These are phyloP conservation scores for Euphorbia lathyris DNA, from an alignment of 345 rosid species.

Conservation along the genomic window DNA sequence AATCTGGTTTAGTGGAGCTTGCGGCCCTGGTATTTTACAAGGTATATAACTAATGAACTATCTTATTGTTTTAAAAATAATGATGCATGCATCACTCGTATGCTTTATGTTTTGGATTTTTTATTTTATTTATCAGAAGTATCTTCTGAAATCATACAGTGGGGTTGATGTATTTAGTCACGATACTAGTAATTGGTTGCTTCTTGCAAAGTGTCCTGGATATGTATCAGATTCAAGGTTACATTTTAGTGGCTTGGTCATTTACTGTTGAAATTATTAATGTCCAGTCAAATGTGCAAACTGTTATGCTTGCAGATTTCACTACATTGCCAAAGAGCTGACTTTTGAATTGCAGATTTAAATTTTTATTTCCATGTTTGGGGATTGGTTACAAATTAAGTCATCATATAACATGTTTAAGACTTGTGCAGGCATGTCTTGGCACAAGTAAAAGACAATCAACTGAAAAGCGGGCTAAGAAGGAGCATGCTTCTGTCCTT, in stretches of 20 bases:
- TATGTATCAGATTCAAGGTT: conserved; percentile 1
- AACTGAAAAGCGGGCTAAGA: conserved; percentile 60
- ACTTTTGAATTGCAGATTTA: neutral
- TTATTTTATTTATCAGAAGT: neutral
- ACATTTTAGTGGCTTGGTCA: neutral
- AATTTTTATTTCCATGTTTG: neutral
- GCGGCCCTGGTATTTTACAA: conserved; percentile 70
- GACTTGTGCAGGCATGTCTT: conserved; percentile 49
- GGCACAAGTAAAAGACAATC: conserved; percentile 40
- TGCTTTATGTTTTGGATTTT: neutral
- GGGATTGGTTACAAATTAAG: neutral
- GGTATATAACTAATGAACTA: conserved; percentile 33
- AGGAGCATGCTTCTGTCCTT: conserved; percentile 53
- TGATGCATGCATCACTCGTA: conserved; percentile 8
- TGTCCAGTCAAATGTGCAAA: neutral
- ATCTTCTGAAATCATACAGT: neutral
- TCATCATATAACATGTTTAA: neutral
- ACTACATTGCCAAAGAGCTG: neutral
- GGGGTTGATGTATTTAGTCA: conserved; percentile 6
- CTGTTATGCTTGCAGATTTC: neutral
- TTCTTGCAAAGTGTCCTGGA: neutral
- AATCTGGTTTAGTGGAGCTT: conserved; percentile 66
- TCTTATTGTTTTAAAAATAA: conserved; percentile 8
- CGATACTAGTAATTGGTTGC: conserved; percentile 7
- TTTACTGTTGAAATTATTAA: neutral